Conservation (phyloP, 257 asterid genomes). For the Handroanthus guayacan region DNA sequence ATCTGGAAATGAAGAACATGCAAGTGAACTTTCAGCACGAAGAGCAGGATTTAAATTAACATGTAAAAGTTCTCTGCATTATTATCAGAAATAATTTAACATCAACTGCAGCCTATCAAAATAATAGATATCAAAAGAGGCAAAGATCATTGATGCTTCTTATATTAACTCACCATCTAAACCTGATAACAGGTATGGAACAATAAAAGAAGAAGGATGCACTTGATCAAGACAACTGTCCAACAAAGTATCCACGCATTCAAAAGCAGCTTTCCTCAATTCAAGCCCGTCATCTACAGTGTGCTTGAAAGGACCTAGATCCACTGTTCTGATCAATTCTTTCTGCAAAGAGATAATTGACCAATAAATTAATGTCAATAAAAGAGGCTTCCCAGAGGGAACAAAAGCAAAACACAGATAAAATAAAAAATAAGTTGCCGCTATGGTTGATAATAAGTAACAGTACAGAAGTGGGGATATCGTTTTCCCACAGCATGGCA, state of each 20-base stretch:
- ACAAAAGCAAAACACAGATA: not conserved
- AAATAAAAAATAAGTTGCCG: not conserved
- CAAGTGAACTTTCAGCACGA: not conserved
- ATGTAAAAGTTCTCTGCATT: not conserved
- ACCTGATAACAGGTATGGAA: conserved; percentile 94
- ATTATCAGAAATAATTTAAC: conserved; percentile 13
- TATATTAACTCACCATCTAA: conserved; percentile 74
- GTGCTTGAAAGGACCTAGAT: conserved; percentile 99
- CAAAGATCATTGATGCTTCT: conserved; percentile 1
- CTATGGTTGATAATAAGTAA: not conserved
- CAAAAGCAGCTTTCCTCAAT: conserved; percentile 97
- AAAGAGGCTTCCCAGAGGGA: not conserved
- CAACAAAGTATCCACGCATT: conserved; percentile 95
- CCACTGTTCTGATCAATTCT: conserved; percentile 99
- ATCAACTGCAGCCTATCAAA: conserved; percentile 22
- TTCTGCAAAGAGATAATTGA: conserved; percentile 62
- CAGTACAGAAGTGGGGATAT: not conserved
- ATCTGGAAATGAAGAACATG: conserved; percentile 55
- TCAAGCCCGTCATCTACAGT: conserved; percentile 99
- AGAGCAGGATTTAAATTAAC: conserved; percentile 27
- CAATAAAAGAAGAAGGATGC: conserved; percentile 96
- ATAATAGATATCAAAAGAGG: conserved; percentile 15
- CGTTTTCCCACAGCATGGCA: not conserved
- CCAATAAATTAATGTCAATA: not conserved
- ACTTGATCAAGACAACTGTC: conserved; percentile 98